Evolutionary conservation across 2,329 filamentous ascomycete species (phyloP), one percentile per base, ranked within the genome.

Genomic region (Colletotrichum cordylinicola): DNA sequence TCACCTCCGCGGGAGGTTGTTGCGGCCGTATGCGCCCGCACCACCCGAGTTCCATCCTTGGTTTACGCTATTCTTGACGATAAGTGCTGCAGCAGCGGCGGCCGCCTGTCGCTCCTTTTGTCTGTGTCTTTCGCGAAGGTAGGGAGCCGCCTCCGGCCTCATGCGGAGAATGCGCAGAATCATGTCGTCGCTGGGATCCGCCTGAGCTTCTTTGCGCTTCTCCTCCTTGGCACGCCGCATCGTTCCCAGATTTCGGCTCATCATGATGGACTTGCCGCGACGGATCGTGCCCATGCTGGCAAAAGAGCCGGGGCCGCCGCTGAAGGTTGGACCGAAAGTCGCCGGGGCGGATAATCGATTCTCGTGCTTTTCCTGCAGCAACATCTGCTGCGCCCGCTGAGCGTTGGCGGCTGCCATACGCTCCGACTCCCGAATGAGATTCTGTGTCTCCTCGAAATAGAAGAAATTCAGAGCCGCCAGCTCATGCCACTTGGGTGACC

Each of bases 401-500:
- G 94, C 94, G 6, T 94, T 98, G 55, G 96, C 95, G 3, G 95
- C 93, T 5, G 96, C 96, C 94, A 99, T 99, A 72, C 95, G 92
- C 85, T 99, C 97, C 4, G 95, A 98, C n/a, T 95, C 98, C 67
- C 96, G 94, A 80, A 98, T 95, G 15, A 99, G 90, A 80, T 94
- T 96, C 77, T 98, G 95, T 1, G 96, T 98, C 37, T 94, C 91
- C 81, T 98, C 96, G 82, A 97, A 98, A 88, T 99, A 99, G 89
- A 98, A 99, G 90, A 98, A 99, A 87, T 98, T 98, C 78, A 99
- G 91, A 77, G 95, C 96, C 79, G 97, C 95, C 70, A 99, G 92
- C 84, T 99, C 97, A 87, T 98, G 96, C 88, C 98, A 99, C 90
- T 99, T 99, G 82, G 96, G 95, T 79, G 95, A 98, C 86, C 98